Evolutionary conservation across 495 filamentous ascomycete species (phyloP).

Genomic region (Talaromyces trachyspermus): DNA sequence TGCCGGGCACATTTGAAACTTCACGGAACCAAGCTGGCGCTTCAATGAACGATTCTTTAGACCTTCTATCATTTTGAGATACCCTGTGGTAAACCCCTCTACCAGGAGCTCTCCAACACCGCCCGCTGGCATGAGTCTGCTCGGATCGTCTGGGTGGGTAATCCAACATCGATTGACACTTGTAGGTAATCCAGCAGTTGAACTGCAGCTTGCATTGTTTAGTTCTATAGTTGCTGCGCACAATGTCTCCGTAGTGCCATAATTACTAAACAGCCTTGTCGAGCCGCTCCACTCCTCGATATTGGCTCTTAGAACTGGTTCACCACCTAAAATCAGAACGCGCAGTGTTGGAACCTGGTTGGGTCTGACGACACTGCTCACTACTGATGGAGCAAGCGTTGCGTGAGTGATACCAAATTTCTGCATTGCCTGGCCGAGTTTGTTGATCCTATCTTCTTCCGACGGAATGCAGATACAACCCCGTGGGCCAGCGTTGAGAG

Average conservation of each 20-base stretch:
- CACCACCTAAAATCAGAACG: conserved; percentile 26
- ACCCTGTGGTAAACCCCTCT: conserved; percentile 39
- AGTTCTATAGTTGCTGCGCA: not conserved
- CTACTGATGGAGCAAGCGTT: too few relatives aligned
- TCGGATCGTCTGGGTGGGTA: conserved; percentile 22
- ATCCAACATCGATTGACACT: conserved; percentile 7
- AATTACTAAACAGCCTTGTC: conserved; percentile 7
- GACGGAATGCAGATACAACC: not conserved
- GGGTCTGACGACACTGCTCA: conserved; percentile 19
- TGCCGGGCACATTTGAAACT: not conserved
- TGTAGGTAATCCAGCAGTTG: conserved; percentile 14
- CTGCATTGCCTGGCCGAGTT: not conserved
- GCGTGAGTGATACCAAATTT: not conserved
- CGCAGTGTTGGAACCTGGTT: conserved; percentile 26
- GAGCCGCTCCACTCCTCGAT: not conserved
- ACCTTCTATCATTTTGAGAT: conserved; percentile 34
- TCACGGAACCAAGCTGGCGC: conserved; percentile 28
- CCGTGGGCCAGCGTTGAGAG: not conserved
- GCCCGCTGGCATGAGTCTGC: conserved; percentile 37
- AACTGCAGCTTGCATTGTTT: conserved; percentile 16
- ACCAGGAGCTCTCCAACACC: conserved; percentile 42
- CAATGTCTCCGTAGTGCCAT: conserved; percentile 16
- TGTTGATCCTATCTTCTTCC: not conserved
- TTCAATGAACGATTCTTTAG: conserved; percentile 32
- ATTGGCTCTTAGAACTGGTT: conserved; percentile 4